Conservation (phyloP, 2,329 filamentous ascomycete species). For the Exophiala bonariae region DNA sequence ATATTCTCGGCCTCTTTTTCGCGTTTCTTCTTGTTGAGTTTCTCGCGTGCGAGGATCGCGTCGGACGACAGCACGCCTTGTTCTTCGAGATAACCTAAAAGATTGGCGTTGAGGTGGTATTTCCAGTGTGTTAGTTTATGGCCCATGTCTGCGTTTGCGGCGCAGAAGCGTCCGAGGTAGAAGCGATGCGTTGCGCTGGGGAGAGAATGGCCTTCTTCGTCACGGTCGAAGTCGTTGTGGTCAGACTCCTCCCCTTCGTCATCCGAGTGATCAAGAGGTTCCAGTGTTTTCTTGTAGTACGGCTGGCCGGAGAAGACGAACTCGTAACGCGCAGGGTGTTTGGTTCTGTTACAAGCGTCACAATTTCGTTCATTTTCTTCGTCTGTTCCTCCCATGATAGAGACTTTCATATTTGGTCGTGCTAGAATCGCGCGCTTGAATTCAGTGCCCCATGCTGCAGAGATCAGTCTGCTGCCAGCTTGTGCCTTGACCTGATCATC, state of each 20-base stretch:
- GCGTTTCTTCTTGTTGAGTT: conserved; percentile 60
- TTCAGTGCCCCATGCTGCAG: conserved; percentile 66
- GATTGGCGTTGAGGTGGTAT: conserved; percentile 69
- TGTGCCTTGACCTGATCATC: conserved; percentile 69
- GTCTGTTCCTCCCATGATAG: conserved; percentile 12
- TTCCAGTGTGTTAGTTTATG: conserved; percentile 77
- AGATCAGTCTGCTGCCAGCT: conserved; percentile 70
- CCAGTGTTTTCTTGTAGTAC: conserved; percentile 66
- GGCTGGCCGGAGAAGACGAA: conserved; percentile 65
- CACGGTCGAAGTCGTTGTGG: conserved; percentile 44
- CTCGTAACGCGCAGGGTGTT: conserved; percentile 66
- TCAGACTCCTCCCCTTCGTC: conserved; percentile 35
- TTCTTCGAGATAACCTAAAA: conserved; percentile 60
- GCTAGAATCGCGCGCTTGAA: conserved; percentile 68
- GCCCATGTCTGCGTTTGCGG: conserved; percentile 65
- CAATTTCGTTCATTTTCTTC: conserved; percentile 45
- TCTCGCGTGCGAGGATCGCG: conserved; percentile 61
- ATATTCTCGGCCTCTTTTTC: conserved; percentile 63
- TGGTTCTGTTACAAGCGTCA: conserved; percentile 69
- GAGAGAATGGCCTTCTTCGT: conserved; percentile 51
- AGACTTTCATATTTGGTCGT: conserved; percentile 60
- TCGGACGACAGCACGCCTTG: conserved; percentile 59
- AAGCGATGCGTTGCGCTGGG: conserved; percentile 48
- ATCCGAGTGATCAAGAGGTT: conserved; percentile 56
- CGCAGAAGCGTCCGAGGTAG: conserved; percentile 59